A percentile compares a stretch with the other conserved stretches of the same genome.
These are phyloP conservation scores for Sporisorium exsertum DNA, from an alignment of 1,284 basidiomycete species.

Conservation along the genomic window DNA sequence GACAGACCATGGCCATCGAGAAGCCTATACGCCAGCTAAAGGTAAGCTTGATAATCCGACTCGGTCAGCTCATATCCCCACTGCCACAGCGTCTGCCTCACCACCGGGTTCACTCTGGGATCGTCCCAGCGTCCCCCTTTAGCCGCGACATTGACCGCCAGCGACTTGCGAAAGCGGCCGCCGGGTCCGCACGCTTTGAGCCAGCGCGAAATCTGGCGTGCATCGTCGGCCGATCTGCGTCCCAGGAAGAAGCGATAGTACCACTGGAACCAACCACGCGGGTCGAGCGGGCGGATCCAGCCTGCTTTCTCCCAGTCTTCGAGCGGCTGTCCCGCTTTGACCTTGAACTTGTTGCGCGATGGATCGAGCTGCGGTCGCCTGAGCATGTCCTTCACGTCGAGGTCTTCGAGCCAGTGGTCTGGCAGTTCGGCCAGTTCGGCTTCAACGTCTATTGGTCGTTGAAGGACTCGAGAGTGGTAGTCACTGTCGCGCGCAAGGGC, in stretches of 20 bases:
- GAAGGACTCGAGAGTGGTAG: slow-evolving; percentile 49
- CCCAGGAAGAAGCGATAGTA: slow-evolving; percentile 72
- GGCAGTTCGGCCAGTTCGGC: slow-evolving; percentile 57
- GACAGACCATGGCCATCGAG: no score
- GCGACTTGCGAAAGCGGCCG: slow-evolving; percentile 70
- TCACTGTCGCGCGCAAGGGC: slow-evolving; percentile 11
- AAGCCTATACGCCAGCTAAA: slow-evolving; percentile 8
- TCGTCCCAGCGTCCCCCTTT: slow-evolving; percentile 67
- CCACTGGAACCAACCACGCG: slow-evolving; percentile 71
- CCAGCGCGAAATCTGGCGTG: slow-evolving; percentile 71
- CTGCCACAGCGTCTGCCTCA: slow-evolving; percentile 65
- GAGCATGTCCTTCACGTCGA: slow-evolving; percentile 50
- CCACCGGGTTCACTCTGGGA: slow-evolving; percentile 44
- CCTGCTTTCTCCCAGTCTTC: slow-evolving; percentile 72
- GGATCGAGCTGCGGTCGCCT: slow-evolving; percentile 62
- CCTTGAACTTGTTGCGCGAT: slow-evolving; percentile 70
- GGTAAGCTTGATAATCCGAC: slow-evolving; percentile 56
- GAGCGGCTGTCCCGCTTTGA: slow-evolving; percentile 71
- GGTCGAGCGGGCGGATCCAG: slow-evolving; percentile 71
- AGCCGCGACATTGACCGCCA: slow-evolving; percentile 70
- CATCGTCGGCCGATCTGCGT: slow-evolving; percentile 71
- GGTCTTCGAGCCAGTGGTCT: slow-evolving; percentile 42
- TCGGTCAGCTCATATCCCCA: slow-evolving; percentile 68
- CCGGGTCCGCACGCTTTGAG: slow-evolving; percentile 71
- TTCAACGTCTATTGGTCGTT: slow-evolving; percentile 41